Base-by-base conservation (phyloP, 345 rosid species). In the Eucalyptus cloeziana region DNA sequence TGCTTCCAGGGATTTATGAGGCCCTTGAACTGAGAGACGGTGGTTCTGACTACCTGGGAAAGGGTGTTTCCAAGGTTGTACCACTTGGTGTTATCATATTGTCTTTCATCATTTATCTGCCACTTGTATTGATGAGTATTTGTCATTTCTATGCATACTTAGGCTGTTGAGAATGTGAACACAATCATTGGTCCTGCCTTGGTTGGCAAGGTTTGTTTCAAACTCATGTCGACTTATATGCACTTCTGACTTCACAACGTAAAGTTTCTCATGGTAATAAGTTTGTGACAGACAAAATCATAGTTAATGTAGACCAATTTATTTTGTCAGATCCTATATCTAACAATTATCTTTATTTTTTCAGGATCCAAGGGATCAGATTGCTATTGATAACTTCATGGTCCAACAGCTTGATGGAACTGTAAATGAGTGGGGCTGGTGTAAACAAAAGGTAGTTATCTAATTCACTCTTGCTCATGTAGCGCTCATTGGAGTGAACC, bases 391-490 rank as follows among this genome's bases (percentile, higher is more conserved):
- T 86, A 93, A 92, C 88, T 93, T 90, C 86, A 94, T 94, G 96
- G 97, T 95, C 87, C 96, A 95, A 54, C 92, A 95, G 89, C 96
- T 94, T 64, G 96, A 95, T 90, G 97, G 96, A 90, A 95, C 97
- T 37, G 91, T 91, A 27, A 95, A 95, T 58, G 97, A 95, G 89
- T 95, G 97, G 97, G 97, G 97, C 56, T 95, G 97, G 96, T 95
- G 96, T 93, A 95, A 95, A 87, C 96, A 95, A 86, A 95, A 95
- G 94, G 97, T 94, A 91, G 13, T 54, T 33, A 83, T 47, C 6
- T 45, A 31, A 79, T 50, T 67, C 44, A 52, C 60, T 64, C 17
- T 79, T 14, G 25, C 24, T 54, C 43, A 8, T 83, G 19, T 31
- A 21, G 56, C 50, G 13, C 15, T 17, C 33, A 14, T 88, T 76